Conservation (phyloP, 2,329 filamentous ascomycete genomes). For the Trichoderma guizhouense region DNA sequence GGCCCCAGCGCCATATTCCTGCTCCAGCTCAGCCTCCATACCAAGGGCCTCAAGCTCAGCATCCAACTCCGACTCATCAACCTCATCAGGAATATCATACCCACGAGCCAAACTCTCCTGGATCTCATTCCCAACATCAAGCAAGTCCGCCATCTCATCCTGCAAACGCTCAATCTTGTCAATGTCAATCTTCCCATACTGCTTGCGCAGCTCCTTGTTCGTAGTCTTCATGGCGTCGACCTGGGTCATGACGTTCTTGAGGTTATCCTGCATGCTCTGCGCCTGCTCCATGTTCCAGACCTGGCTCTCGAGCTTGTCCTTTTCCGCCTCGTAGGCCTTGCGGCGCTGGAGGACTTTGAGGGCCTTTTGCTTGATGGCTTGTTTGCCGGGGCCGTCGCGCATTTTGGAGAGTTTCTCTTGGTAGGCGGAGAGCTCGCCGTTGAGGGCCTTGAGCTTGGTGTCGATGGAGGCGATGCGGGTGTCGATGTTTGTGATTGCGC, state of each 20-base stretch:
- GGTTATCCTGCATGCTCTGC: slow-evolving; percentile 96
- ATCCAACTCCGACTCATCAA: slow-evolving; percentile 94
- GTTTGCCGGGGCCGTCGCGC: slow-evolving; percentile 93
- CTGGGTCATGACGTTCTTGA: slow-evolving; percentile 97
- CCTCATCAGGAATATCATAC: slow-evolving; percentile 94
- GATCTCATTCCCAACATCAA: slow-evolving; percentile 98
- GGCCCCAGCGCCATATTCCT: slow-evolving; percentile 53
- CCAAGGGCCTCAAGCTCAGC: slow-evolving; percentile 93
- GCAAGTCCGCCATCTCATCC: slow-evolving; percentile 97
- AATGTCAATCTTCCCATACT: slow-evolving; percentile 96
- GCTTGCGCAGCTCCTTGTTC: slow-evolving; percentile 85
- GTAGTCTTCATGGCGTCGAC: slow-evolving; percentile 97
- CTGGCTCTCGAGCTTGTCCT: slow-evolving; percentile 89
- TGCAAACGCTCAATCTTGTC: slow-evolving; percentile 97
- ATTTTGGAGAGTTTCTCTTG: slow-evolving; percentile 85
- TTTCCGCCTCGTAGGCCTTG: slow-evolving; percentile 90
- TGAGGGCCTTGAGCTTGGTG: slow-evolving; percentile 89
- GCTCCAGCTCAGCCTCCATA: slow-evolving; percentile 88
- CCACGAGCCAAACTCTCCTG: slow-evolving; percentile 88
- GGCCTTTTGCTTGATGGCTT: slow-evolving; percentile 87
- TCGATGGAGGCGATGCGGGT: slow-evolving; percentile 81
- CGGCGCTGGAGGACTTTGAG: slow-evolving; percentile 90
- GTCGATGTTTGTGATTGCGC: slow-evolving; percentile 83
- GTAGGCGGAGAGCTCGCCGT: slow-evolving; percentile 84
- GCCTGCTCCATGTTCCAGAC: slow-evolving; percentile 99